Base-by-base conservation (phyloP, 805 yeast genomes). In the Helenozyma rhizophorensis region DNA sequence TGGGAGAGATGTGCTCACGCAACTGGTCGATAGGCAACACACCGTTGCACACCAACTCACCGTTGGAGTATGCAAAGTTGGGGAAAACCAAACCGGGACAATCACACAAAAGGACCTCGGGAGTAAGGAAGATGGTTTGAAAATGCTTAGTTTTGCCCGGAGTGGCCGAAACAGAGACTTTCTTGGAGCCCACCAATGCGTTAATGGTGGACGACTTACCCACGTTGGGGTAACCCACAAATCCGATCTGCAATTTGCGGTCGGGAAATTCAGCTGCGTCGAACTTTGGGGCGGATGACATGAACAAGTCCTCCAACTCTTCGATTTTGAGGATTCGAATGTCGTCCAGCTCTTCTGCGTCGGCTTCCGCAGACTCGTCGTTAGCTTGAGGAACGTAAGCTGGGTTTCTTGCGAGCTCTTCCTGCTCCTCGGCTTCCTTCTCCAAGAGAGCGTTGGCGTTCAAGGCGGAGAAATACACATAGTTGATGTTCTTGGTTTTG, bases 1-100 rank as follows among this genome's bases (percentile, higher is more conserved):
- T 70, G 9, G 99, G 97, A 2, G 95, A 94, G 8, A 90, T 80
- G 56, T 76, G 79, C 53, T 93, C 99, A 54, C 97, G 76, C 41
- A 93, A 70, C 62, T 93, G 98, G 63, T 93, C 98, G 49, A 93
- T 93, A 14, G 99, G 99, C 36, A 93, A 71, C n/a, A 93, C 96
- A 72, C 99, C 99, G 53, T 88, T 86, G 66, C 97, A 88, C 1
- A 93, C 98, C 51, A 93, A 73, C 51, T 93, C 99, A 48, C 95
- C 97, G 53, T 88, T 89, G 15, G 96, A 85, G 56, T 84, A 85
- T 6, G 97, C 97, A 56, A 93, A 93, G 53, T 90, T 93, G 15
- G 99, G 98, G 69, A 93, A 93, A 12, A 93, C 99, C 41, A 93
- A 71, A 74, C 99, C 99, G 2, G 99, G 99, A 70, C 99, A 93